These are phyloP conservation scores for Botrytis byssoidea DNA, from an alignment of 2,329 filamentous ascomycete species.

Conservation along the genomic window DNA sequence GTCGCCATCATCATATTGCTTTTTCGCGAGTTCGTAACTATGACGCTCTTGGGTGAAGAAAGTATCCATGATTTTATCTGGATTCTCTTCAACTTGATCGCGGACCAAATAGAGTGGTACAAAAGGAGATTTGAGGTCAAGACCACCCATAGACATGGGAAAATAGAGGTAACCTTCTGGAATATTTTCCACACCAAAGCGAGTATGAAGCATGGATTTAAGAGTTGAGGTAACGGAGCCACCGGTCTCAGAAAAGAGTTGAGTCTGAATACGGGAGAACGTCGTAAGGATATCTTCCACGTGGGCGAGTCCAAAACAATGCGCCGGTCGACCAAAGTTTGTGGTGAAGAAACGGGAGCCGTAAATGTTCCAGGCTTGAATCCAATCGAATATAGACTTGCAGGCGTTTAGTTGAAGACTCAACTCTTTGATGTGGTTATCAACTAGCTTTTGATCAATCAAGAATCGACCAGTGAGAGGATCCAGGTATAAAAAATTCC, in stretches of 20 bases:
- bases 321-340: constrained; percentile 54
- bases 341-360: constrained; percentile 54
- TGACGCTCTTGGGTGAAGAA: constrained; percentile 38
- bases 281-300: constrained; percentile 54
- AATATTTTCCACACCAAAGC: constrained; percentile 45
- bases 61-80: constrained; percentile 32
- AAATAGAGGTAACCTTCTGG: constrained; percentile 44
- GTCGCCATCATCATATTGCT: constrained; percentile 35
- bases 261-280: constrained; percentile 50
- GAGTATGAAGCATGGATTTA: constrained; percentile 47
- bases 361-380: constrained; percentile 59
- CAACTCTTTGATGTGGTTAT: constrained; percentile 55
- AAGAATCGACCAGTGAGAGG: constrained; percentile 48
- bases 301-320: constrained; percentile 53
- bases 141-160: constrained; percentile 41
- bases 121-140: constrained; percentile 43
- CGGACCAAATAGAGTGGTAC: constrained; percentile 38
- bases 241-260: constrained; percentile 45
- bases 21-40: constrained; percentile 39
- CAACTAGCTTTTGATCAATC: constrained; percentile 53
- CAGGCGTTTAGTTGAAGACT: constrained; percentile 53
- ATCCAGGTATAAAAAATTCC: constrained; percentile 57
- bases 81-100: constrained; percentile 27
- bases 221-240: constrained; percentile 49
- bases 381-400: constrained; percentile 55